Evolutionary conservation across 352 stramenopile genomes (phyloP), one percentile per base, ranked within the genome.

Genomic region (Globisporangium paroecandrum): DNA sequence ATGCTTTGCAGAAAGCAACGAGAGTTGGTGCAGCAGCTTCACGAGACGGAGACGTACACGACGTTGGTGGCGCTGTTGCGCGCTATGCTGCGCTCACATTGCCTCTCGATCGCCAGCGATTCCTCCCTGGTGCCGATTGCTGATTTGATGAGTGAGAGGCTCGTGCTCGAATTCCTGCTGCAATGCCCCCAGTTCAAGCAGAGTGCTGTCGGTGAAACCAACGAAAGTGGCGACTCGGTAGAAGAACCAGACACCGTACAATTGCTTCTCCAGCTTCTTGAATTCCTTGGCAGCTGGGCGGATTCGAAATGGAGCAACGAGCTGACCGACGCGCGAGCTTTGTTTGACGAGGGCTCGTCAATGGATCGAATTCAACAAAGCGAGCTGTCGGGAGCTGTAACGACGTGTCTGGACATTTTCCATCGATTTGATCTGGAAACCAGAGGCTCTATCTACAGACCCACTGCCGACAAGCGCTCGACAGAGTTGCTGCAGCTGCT

Each of bases 21-120:
- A 20, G 43, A 51, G 24, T 24, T 38, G 25, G 69, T 59, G 22
- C 68, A 49, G 22, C 64, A 70, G 6, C 18, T 69, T 29, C 75
- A 49, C 49, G 71, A 80, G 36, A 60, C 54, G 29, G 73, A 82
- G 47, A 58, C 60, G 27, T 87, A 82, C 58, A 69, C 25, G 49
- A 41, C 68, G 13, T 25, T 87, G 4, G 59, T 64, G 57, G 65
- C 65, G 49, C 59, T 83, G 20, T 34, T 87, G 29, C 68, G 77
- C 7, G 69, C 70, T 0, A 64, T 76, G 43, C 57, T 87, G 46
- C 63, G 69, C n/a, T 46, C 25, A 34, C 65, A 56, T 4, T 75
- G 62, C 38, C 46, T 53, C 6, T 43, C 62, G 0, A 15, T 80
- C 13, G 66, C 73, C 55, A 74, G 53, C 25, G 53, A 63, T 25